Evolutionary conservation across 148 eudicot species (phyloP).

Genomic region (Chenopodium quinoa): DNA sequence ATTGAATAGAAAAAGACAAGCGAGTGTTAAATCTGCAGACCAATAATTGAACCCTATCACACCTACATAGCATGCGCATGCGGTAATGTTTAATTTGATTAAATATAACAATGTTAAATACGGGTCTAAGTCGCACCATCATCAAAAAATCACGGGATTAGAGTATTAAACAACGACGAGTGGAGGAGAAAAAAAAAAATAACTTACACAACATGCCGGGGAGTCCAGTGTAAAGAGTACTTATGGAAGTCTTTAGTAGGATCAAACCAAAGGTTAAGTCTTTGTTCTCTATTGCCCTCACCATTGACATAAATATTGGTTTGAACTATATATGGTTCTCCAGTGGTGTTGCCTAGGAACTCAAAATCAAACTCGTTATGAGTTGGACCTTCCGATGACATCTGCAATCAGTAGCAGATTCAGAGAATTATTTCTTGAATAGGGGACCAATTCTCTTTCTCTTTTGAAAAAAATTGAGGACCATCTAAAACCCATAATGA

Average conservation of each 20-base stretch:
- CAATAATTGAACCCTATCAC: background rate
- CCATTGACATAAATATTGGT: constrained; percentile 84
- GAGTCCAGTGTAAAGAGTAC: constrained; percentile 72
- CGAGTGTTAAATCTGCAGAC: too few species aligned
- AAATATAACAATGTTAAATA: too few species aligned
- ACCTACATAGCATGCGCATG: background rate
- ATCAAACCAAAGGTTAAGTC: constrained; percentile 81
- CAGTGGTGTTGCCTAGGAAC: constrained; percentile 77
- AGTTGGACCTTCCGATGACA: constrained; percentile 80
- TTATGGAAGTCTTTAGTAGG: constrained; percentile 75
- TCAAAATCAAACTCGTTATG: constrained; percentile 96
- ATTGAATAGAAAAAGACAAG: too few species aligned
- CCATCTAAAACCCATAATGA: too few species aligned
- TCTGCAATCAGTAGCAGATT: constrained; percentile 34
- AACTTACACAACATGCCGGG: constrained; percentile 78
- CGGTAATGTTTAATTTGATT: too few species aligned
- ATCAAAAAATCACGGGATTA: too few species aligned
- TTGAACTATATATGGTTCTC: constrained; percentile 83
- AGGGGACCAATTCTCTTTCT: background rate
- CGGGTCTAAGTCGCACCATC: too few species aligned
- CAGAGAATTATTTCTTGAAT: background rate
- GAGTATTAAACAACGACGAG: too few species aligned
- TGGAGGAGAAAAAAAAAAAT: too few species aligned
- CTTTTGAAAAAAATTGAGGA: too few species aligned
- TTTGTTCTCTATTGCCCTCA: constrained; percentile 83